These are phyloP conservation scores for Saturnispora kantuleensis DNA, from an alignment of 805 yeast species.

Conservation along the genomic window DNA sequence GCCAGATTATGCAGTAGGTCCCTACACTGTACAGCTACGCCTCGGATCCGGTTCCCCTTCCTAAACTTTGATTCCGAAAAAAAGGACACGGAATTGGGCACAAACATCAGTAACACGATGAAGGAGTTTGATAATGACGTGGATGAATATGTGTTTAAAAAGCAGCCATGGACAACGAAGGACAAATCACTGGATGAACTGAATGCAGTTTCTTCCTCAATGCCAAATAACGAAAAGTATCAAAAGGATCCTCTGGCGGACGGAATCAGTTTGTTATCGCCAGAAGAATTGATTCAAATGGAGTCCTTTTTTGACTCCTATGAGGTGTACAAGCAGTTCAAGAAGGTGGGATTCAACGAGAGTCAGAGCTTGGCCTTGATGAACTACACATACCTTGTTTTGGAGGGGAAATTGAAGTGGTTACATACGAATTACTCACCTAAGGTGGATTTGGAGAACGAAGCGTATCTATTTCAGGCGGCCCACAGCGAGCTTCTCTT, in stretches of 20 bases:
- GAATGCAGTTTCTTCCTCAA: neutral
- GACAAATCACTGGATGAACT: neutral
- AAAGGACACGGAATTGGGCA: slow-evolving; percentile 7
- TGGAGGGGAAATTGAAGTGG: slow-evolving; percentile 34
- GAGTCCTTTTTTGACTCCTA: slow-evolving; percentile 51
- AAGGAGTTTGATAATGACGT: slow-evolving; percentile 8
- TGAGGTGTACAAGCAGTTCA: slow-evolving; percentile 43
- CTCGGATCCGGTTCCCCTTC: slow-evolving; percentile 4
- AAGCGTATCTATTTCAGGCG: slow-evolving; percentile 79
- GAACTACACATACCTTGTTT: slow-evolving; percentile 29
- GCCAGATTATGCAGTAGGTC: neutral
- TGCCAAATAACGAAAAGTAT: neutral
- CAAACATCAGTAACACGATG: slow-evolving; percentile 7
- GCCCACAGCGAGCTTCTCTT: slow-evolving; percentile 81
- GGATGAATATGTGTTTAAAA: slow-evolving; percentile 2
- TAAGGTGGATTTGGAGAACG: slow-evolving; percentile 71
- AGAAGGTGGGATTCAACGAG: slow-evolving; percentile 47
- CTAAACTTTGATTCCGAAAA: slow-evolving; percentile 5
- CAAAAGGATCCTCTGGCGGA: slow-evolving; percentile 6
- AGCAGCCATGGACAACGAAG: slow-evolving; percentile 1
- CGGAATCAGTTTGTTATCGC: slow-evolving; percentile 4
- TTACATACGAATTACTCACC: slow-evolving; percentile 41
- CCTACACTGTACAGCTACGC: neutral
- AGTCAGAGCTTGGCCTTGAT: slow-evolving; percentile 54
- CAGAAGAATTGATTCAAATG: slow-evolving; percentile 18